phyloP scores from a whole-genome alignment of 805 yeast species.

The Maudiozyma pseudohumilis region DNA sequence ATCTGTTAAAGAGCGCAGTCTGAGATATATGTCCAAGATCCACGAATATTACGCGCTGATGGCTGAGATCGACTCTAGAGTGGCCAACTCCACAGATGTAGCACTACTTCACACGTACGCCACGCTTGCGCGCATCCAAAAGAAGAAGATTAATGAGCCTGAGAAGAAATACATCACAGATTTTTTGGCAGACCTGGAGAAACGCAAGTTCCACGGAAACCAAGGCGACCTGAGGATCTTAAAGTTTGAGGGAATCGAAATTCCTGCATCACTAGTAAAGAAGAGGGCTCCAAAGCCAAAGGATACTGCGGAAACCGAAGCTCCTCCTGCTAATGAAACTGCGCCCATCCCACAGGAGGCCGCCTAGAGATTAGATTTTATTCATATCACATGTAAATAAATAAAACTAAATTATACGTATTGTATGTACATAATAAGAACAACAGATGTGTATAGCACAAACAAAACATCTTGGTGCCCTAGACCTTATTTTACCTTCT shows the following conservation, averaged over 20 bases:
- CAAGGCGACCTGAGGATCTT: conserved; percentile 3
- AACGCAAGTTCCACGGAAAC: conserved; percentile 1
- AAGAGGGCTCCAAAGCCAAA: neutral
- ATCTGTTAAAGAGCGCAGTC: conserved; percentile 9
- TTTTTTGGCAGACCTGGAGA: neutral
- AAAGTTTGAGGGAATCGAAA: neutral
- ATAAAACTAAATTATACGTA: too few relatives aligned
- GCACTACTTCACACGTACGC: conserved; percentile 2
- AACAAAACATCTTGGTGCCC: too few relatives aligned
- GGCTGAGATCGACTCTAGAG: conserved; percentile 8
- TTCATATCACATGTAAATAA: neutral
- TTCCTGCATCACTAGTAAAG: neutral
- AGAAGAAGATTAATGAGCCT: neutral
- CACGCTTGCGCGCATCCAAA: neutral
- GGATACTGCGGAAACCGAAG: neutral
- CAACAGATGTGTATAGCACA: too few relatives aligned
- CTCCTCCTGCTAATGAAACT: neutral
- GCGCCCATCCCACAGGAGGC: neutral
- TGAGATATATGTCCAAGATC: conserved; percentile 11
- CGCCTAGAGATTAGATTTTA: neutral
- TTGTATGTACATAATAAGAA: too few relatives aligned
- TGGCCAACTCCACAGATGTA: conserved; percentile 9
- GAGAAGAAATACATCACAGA: neutral
- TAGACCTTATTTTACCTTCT: too few relatives aligned
- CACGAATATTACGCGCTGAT: conserved; percentile 14